A percentile compares a stretch with the other conserved stretches of the same genome.
These are phyloP conservation scores for Pichia pseudocactophila DNA, from an alignment of 805 yeast species.

Conservation along the genomic window DNA sequence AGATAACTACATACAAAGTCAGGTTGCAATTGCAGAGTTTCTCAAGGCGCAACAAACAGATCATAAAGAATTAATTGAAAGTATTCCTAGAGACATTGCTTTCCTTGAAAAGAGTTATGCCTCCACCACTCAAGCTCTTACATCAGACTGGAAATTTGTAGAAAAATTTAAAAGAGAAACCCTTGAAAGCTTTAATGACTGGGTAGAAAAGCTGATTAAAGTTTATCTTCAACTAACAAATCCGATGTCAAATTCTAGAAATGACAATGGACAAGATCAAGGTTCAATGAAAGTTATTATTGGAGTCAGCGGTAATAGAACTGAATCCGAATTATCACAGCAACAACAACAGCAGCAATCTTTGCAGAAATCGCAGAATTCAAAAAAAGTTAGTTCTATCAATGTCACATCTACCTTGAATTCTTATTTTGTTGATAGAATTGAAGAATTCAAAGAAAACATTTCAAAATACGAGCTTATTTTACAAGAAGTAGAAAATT, in stretches of 20 bases:
- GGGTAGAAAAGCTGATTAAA: conserved; percentile 32
- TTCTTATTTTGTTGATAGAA: conserved; percentile 40
- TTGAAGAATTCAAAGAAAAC: conserved; percentile 34
- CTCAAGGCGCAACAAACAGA: conserved; percentile 52
- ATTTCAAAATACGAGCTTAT: conserved; percentile 41
- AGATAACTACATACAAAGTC: conserved; percentile 64
- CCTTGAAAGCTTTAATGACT: conserved; percentile 28
- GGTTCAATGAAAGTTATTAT: conserved; percentile 21
- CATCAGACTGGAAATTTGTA: conserved; percentile 38
- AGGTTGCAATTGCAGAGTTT: conserved; percentile 62
- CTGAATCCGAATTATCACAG: conserved; percentile 10
- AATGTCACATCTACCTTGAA: conserved; percentile 43
- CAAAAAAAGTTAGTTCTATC: conserved; percentile 30
- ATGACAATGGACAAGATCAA: conserved; percentile 17
- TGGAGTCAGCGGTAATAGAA: conserved; percentile 27
- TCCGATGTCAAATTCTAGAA: conserved; percentile 23
- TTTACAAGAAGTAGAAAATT: conserved; percentile 48
- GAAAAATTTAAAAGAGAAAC: conserved; percentile 35
- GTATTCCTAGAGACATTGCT: conserved; percentile 66
- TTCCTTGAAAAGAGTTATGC: conserved; percentile 53
- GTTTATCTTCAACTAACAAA: conserved; percentile 30
- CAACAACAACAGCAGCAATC: conserved; percentile 14
- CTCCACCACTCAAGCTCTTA: conserved; percentile 56
- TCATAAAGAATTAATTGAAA: conserved; percentile 54
- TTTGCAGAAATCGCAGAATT: conserved; percentile 11